These are phyloP conservation scores for Ulota crispa DNA, from an alignment of 225 moss, liverwort and hornwort species.

Conservation along the genomic window DNA sequence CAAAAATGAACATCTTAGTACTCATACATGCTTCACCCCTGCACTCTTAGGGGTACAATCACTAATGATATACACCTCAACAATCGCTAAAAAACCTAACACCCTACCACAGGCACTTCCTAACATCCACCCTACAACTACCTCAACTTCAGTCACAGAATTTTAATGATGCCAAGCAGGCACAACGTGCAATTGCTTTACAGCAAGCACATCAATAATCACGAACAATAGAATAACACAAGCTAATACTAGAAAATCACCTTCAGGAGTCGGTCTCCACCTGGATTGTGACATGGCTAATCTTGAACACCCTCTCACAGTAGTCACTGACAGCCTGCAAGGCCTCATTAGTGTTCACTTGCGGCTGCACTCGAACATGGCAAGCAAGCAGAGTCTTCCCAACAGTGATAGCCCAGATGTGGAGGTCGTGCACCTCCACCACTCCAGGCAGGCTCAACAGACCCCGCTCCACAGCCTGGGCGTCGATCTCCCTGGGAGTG, in stretches of 20 bases:
- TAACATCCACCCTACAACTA: constrained; percentile 16
- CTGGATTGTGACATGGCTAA: constrained; percentile 91
- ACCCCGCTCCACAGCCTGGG: constrained; percentile 68
- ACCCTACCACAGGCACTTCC: neutral
- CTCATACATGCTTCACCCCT: no score
- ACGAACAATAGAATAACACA: neutral
- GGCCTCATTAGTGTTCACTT: constrained; percentile 65
- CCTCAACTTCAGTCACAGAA: constrained; percentile 5
- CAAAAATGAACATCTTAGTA: no score
- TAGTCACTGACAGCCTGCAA: constrained; percentile 63
- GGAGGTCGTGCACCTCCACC: constrained; percentile 88
- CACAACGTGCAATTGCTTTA: neutral
- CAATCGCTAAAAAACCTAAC: neutral
- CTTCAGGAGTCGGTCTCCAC: constrained; percentile 69
- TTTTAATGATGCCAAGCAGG: neutral
- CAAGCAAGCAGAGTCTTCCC: constrained; percentile 90
- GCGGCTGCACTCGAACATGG: constrained; percentile 69
- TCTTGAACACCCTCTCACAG: constrained; percentile 70
- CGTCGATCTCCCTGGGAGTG: constrained; percentile 87
- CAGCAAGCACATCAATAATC: neutral
- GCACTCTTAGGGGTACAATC: neutral
- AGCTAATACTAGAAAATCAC: neutral
- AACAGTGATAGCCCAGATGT: constrained; percentile 96
- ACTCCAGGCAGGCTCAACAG: constrained; percentile 67
- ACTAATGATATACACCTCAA: constrained; percentile 24